A percentile compares a stretch with the other conserved stretches of the same genome.
phyloP scores from a whole-genome alignment of 352 stramenopile species.

The Elongisporangium undulatum region DNA sequence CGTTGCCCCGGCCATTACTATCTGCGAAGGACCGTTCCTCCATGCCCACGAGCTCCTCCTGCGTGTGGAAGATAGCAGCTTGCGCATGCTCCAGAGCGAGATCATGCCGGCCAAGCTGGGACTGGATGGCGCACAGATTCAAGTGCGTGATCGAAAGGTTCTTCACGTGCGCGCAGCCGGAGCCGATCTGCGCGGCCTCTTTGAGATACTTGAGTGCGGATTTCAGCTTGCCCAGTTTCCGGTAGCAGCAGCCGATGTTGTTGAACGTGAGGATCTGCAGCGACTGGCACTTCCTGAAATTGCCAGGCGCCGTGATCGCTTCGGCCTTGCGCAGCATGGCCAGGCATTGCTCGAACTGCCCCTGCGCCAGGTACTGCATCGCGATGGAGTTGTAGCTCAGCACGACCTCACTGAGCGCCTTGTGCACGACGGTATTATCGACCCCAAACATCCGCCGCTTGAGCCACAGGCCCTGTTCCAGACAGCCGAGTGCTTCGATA shows the following conservation, averaged over 20 bases:
- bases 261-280: constrained; percentile 81
- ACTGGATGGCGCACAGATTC: constrained; percentile 80
- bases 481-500: constrained; percentile 61
- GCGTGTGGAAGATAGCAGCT: constrained; percentile 74
- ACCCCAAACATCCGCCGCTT: constrained; percentile 75
- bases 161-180: constrained; percentile 43
- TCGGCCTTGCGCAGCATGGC: constrained; percentile 70
- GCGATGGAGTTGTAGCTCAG: constrained; percentile 71
- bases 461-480: constrained; percentile 74
- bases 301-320: constrained; percentile 55
- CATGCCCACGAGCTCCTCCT: constrained; percentile 69
- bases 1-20: constrained; percentile 1
- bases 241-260: constrained; percentile 80
- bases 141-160: constrained; percentile 81
- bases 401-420: constrained; percentile 57
- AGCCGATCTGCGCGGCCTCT: constrained; percentile 61
- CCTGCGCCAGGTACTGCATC: constrained; percentile 57
- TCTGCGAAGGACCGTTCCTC: constrained; percentile 18
- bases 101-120: constrained; percentile 65
- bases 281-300: constrained; percentile 61
- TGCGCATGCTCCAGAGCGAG: constrained; percentile 71
- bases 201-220: constrained; percentile 73
- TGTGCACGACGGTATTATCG: constrained; percentile 47
- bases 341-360: constrained; percentile 63
- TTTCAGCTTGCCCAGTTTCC: constrained; percentile 68